These are phyloP conservation scores for Chrysoporthe deuterocubensis DNA, from an alignment of 2,329 filamentous ascomycete species.

Conservation along the genomic window DNA sequence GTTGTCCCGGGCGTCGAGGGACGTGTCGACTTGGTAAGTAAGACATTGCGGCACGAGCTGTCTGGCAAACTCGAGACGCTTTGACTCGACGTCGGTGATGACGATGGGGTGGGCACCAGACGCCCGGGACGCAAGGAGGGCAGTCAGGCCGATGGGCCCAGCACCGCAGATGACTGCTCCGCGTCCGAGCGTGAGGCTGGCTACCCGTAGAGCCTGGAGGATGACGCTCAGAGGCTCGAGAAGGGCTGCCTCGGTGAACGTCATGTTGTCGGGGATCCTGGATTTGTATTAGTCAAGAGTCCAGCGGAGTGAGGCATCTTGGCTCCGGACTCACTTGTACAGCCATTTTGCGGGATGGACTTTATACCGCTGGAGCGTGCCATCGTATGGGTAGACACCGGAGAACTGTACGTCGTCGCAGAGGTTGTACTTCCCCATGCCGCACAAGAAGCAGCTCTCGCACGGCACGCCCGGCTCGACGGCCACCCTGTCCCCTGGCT, in stretches of 20 bases:
- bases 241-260: slow-evolving; percentile 63
- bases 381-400: slow-evolving; percentile 64
- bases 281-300: neutral
- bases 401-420: slow-evolving; percentile 66
- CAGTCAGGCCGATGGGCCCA: slow-evolving; percentile 65
- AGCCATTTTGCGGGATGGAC: slow-evolving; percentile 64
- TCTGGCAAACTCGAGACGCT: slow-evolving; percentile 60
- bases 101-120: slow-evolving; percentile 67
- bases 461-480: slow-evolving; percentile 71
- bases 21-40: slow-evolving; percentile 57
- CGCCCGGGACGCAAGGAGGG: slow-evolving; percentile 60
- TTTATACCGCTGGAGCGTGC: slow-evolving; percentile 65
- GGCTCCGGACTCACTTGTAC: slow-evolving; percentile 45
- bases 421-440: slow-evolving; percentile 64
- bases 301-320: slow-evolving; percentile 13
- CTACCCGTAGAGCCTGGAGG: slow-evolving; percentile 61
- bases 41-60: slow-evolving; percentile 57
- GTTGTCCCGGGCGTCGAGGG: slow-evolving; percentile 52
- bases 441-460: slow-evolving; percentile 61
- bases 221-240: slow-evolving; percentile 68
- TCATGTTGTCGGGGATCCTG: slow-evolving; percentile 58
- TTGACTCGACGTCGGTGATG: slow-evolving; percentile 64
- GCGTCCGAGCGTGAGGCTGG: slow-evolving; percentile 57
- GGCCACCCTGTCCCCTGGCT: slow-evolving; percentile 65
- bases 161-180: slow-evolving; percentile 64